Evolutionary conservation across 2,329 filamentous ascomycete species (phyloP).

Genomic region (Cladophialophora bantiana): DNA sequence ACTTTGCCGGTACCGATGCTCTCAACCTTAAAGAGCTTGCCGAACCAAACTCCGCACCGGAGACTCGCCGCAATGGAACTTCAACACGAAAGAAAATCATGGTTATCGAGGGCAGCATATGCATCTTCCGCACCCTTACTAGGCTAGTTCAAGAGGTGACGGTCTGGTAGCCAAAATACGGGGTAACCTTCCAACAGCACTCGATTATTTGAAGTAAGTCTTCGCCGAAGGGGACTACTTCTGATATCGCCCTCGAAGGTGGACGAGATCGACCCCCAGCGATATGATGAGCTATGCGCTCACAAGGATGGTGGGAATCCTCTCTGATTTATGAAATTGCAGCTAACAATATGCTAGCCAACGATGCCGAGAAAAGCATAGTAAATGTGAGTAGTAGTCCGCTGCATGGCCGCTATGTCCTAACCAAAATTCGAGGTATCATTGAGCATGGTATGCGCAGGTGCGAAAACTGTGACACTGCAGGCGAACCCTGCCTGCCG

Average conservation of each 20-base stretch:
- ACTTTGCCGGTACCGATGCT: not conserved
- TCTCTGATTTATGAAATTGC: not conserved
- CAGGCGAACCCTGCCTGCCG: not conserved
- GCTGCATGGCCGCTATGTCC: not conserved
- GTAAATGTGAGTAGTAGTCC: constrained; percentile 1
- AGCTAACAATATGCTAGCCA: constrained; percentile 7
- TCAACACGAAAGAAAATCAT: not conserved
- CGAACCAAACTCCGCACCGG: not conserved
- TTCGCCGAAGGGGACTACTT: not conserved
- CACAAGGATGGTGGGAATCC: constrained; percentile 5
- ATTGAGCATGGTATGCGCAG: not conserved
- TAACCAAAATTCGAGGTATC: not conserved
- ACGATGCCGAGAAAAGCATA: constrained; percentile 5
- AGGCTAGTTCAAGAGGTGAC: not conserved
- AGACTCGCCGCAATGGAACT: not conserved
- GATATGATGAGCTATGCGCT: constrained; percentile 11
- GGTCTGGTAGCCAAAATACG: constrained; percentile 2
- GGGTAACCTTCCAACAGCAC: not conserved
- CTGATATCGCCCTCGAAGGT: not conserved
- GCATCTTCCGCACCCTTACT: not conserved
- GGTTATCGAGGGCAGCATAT: not conserved
- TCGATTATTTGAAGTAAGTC: constrained; percentile 5
- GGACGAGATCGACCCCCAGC: not conserved
- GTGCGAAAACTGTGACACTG: constrained; percentile 1
- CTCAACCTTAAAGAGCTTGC: constrained; percentile 1